phyloP scores from a whole-genome alignment of 495 filamentous ascomycete species.

The Lasiosphaeris hirsuta region DNA sequence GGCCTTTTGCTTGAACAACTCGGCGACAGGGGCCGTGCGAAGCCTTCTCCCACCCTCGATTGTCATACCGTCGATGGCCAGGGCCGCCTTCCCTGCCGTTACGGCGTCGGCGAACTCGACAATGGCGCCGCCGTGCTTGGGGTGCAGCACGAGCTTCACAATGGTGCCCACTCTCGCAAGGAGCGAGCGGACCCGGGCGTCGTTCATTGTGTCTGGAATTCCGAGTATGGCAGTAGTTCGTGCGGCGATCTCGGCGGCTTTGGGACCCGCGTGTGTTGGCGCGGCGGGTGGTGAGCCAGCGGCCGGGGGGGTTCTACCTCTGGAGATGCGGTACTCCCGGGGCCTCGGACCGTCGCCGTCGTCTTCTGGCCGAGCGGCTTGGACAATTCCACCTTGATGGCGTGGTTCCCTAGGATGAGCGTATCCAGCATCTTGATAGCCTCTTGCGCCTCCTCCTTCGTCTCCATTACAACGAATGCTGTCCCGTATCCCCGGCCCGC shows the following conservation, averaged over 20 bases:
- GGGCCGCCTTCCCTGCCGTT: conserved; percentile 67
- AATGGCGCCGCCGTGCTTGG: conserved; percentile 81
- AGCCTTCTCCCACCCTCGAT: conserved; percentile 63
- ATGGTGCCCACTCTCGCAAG: conserved; percentile 61
- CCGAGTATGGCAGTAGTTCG: conserved; percentile 63
- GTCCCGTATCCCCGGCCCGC: conserved; percentile 67
- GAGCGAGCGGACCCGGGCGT: conserved; percentile 61
- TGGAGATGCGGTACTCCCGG: conserved; percentile 1
- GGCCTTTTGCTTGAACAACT: conserved; percentile 61
- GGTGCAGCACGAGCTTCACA: conserved; percentile 65
- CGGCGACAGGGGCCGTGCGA: conserved; percentile 62
- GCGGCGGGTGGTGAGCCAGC: conserved; percentile 19
- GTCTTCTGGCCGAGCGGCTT: conserved; percentile 43
- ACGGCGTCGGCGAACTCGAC: conserved; percentile 72
- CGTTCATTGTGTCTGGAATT: conserved; percentile 69
- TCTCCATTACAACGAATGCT: conserved; percentile 72
- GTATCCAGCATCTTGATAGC: conserved; percentile 68
- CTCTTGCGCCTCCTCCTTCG: conserved; percentile 64
- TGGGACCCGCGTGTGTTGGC: conserved; percentile 24
- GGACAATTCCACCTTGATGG: conserved; percentile 66
- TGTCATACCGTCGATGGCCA: conserved; percentile 70
- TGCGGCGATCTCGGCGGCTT: conserved; percentile 36
- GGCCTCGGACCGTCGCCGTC: conserved; percentile 33
- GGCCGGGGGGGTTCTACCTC: conserved; percentile 24
- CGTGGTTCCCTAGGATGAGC: conserved; percentile 63